Percentiles rank a stretch among this genome's conserved stretches.
phyloP scores from a whole-genome alignment of 257 asterid species.

The Jasminum sambac region DNA sequence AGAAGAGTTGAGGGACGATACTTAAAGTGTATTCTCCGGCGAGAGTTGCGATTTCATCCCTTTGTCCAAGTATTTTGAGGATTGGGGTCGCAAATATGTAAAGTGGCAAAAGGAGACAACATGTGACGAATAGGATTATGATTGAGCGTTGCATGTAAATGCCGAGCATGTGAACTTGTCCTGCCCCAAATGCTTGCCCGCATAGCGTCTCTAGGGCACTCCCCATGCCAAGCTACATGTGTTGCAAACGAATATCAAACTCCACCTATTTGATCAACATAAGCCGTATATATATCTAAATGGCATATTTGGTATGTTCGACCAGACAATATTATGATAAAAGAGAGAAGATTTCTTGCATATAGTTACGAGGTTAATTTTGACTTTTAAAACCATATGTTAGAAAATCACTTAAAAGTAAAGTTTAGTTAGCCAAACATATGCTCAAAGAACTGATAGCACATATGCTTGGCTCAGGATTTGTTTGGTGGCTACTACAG shows the following conservation, averaged over 20 bases:
- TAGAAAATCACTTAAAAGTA: too few species aligned
- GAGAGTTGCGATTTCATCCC: conserved; percentile 50
- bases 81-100: conserved; percentile 76
- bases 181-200: conserved; percentile 90
- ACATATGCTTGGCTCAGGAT: neutral
- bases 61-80: conserved; percentile 68
- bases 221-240: conserved; percentile 87
- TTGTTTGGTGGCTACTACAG: neutral
- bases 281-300: neutral
- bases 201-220: conserved; percentile 91
- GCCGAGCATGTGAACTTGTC: conserved; percentile 78
- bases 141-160: conserved; percentile 77
- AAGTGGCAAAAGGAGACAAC: conserved; percentile 52
- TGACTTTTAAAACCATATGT: too few species aligned
- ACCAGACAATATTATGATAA: neutral
- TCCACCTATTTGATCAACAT: neutral
- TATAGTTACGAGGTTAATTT: too few species aligned
- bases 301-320: neutral
- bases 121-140: conserved; percentile 48
- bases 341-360: too few species aligned
- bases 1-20: conserved; percentile 61
- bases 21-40: conserved; percentile 63
- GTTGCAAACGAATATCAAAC: neutral
- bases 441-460: neutral
- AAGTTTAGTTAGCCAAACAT: neutral